These are phyloP conservation scores for Solanum lycopersicoides DNA, from an alignment of 257 asterid species.

Conservation along the genomic window DNA sequence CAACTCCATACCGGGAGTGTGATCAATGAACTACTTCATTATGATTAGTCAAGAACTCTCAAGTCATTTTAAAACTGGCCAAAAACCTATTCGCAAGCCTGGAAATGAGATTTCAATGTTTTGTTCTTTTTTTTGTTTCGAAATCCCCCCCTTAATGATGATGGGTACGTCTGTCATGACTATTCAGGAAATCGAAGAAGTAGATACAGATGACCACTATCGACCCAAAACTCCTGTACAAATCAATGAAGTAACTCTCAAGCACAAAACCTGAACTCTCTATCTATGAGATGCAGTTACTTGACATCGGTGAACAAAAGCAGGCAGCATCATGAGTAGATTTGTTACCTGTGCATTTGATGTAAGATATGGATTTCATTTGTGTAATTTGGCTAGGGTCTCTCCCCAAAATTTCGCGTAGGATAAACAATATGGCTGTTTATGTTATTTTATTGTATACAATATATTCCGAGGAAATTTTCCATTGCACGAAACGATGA, in stretches of 20 bases:
- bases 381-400: neutral
- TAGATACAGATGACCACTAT: slow-evolving; percentile 85
- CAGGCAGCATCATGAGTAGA: neutral
- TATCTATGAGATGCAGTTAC: neutral
- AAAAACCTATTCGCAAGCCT: neutral
- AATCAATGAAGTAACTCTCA: slow-evolving; percentile 53
- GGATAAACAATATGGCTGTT: neutral
- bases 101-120: neutral
- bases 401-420: neutral
- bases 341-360: neutral
- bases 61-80: neutral
- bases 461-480: neutral
- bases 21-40: neutral
- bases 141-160: too few species aligned
- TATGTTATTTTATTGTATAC: neutral
- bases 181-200: slow-evolving; percentile 90
- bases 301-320: neutral
- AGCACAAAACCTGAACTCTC: slow-evolving; percentile 26
- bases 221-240: slow-evolving; percentile 70
- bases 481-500: neutral
- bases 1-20: neutral
- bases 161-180: neutral
- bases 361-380: neutral
- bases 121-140: neutral
- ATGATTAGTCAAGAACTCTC: neutral